Percentiles rank a stretch among this genome's conserved stretches.
phyloP scores from a whole-genome alignment of 106 monocot species.

The Apostasia shenzhenica region DNA sequence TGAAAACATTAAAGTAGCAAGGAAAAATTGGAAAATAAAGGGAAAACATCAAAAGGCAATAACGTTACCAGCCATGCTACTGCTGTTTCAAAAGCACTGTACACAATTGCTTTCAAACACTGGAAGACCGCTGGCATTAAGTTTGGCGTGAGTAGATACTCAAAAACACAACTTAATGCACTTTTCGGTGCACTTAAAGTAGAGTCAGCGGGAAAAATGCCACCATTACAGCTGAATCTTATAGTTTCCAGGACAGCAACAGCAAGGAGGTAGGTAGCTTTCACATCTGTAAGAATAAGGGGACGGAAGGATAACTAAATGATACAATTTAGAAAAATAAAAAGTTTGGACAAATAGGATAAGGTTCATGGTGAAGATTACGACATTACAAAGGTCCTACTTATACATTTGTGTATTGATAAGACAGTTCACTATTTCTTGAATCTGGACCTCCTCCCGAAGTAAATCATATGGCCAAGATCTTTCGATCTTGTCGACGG shows the following conservation, averaged over 20 bases:
- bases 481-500: too few species aligned
- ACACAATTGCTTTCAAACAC: constrained; percentile 87
- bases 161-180: constrained; percentile 92
- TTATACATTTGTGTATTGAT: too few species aligned
- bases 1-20: too few species aligned
- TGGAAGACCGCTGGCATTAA: constrained; percentile 77
- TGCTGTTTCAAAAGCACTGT: constrained; percentile 79
- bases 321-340: background rate
- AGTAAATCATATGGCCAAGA: too few species aligned
- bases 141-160: constrained; percentile 89
- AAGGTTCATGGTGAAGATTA: too few species aligned
- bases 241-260: constrained; percentile 90
- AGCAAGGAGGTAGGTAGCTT: constrained; percentile 92
- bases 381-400: too few species aligned
- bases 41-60: background rate
- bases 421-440: too few species aligned
- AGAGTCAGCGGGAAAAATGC: constrained; percentile 44
- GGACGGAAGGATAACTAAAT: constrained; percentile 1
- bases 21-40: background rate
- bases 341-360: background rate
- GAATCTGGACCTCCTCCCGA: too few species aligned
- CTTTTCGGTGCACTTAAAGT: constrained; percentile 40
- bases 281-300: constrained; percentile 61
- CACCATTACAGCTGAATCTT: constrained; percentile 93
- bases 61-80: constrained; percentile 79